Percentiles rank a stretch among this genome's conserved stretches.
Evolutionary conservation across 2,329 filamentous ascomycete genomes (phyloP).

Genomic region (Epichloe sp.): DNA sequence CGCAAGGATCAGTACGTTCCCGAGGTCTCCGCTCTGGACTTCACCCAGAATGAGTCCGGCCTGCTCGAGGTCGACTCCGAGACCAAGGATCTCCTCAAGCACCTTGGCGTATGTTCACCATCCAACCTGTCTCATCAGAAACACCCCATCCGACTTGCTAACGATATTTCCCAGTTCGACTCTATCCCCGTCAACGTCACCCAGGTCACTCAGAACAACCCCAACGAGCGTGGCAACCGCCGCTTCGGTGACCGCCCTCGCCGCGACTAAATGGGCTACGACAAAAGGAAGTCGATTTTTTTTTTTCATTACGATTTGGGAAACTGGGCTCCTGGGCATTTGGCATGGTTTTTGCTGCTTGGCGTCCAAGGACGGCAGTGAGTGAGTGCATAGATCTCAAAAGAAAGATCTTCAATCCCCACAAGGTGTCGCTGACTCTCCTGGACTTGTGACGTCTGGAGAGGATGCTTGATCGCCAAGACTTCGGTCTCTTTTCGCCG

Average conservation of each 20-base stretch:
- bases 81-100: conserved; percentile 99
- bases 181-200: conserved; percentile 94
- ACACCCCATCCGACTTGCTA: conserved; percentile 9
- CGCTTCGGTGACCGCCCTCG: conserved; percentile 56
- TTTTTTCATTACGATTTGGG: conserved; percentile 12
- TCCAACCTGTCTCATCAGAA: background rate
- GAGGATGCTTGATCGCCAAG: conserved; percentile 91
- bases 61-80: conserved; percentile 91
- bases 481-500: conserved; percentile 2
- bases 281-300: background rate
- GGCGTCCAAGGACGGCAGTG: conserved; percentile 46
- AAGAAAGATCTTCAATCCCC: conserved; percentile 44
- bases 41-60: conserved; percentile 86
- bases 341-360: conserved; percentile 30
- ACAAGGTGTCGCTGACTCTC: conserved; percentile 87
- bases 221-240: conserved; percentile 62
- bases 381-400: conserved; percentile 45
- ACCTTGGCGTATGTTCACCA: conserved; percentile 72
- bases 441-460: conserved; percentile 27
- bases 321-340: conserved; percentile 30
- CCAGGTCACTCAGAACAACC: conserved; percentile 77
- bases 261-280: conserved; percentile 15
- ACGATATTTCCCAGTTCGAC: conserved; percentile 60
- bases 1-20: conserved; percentile 99
- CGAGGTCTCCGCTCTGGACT: conserved; percentile 96